A percentile compares a stretch with the other conserved stretches of the same genome.
Conservation (phyloP, 2,329 filamentous ascomycete species). For the Rutstroemia sp. region DNA sequence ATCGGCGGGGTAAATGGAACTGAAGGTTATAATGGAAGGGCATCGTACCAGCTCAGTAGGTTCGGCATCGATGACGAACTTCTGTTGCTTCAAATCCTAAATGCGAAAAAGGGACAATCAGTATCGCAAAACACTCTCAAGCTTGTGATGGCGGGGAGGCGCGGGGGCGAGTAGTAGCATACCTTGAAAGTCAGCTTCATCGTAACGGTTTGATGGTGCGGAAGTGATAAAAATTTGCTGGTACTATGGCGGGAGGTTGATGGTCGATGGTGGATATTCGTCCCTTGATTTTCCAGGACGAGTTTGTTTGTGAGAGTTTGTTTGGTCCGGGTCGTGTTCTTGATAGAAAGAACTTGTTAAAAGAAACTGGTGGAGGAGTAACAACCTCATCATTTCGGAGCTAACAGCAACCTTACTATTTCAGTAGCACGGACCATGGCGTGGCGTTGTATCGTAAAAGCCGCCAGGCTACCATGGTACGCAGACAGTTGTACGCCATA, state of each 20-base stretch:
- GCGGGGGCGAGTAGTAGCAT: slow-evolving; percentile 22
- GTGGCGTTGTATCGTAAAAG: neutral
- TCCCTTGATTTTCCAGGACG: neutral
- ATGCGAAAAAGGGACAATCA: slow-evolving; percentile 18
- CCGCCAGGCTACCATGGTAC: neutral
- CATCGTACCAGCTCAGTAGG: slow-evolving; percentile 79
- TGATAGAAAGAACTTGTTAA: neutral
- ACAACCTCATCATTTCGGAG: neutral
- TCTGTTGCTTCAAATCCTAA: slow-evolving; percentile 96
- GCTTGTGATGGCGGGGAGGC: slow-evolving; percentile 21
- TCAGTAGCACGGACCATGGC: neutral
- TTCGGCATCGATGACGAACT: slow-evolving; percentile 94
- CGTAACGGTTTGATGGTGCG: slow-evolving; percentile 30
- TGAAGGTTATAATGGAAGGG: slow-evolving; percentile 3
- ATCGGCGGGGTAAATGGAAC: neutral
- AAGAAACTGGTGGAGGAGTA: no score
- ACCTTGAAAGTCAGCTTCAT: slow-evolving; percentile 72
- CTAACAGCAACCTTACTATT: neutral
- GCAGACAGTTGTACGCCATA: no score
- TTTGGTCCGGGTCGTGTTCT: neutral
- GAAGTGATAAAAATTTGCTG: neutral
- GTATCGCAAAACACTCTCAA: slow-evolving; percentile 9
- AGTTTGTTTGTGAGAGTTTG: neutral
- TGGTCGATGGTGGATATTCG: no score
- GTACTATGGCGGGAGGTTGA: no score